Evolutionary conservation across 2,329 filamentous ascomycete genomes (phyloP).

Genomic region (Pseudocercospora macadamiae): DNA sequence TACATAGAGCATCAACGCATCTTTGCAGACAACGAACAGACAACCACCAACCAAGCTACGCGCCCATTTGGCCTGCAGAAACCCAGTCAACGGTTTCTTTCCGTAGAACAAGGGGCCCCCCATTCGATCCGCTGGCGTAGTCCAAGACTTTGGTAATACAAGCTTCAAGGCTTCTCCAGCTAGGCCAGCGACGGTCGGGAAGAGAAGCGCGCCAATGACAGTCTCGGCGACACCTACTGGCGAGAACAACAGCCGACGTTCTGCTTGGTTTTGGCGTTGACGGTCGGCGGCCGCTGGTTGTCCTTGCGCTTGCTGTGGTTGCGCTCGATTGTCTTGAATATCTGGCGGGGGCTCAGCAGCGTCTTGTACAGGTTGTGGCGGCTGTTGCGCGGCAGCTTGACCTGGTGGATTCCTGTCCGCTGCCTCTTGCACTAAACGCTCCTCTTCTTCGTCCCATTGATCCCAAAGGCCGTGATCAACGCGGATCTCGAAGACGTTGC

Average conservation of each 20-base stretch:
- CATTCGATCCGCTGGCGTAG: too few species aligned
- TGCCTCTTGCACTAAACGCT: constrained; percentile 37
- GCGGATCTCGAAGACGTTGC: constrained; percentile 40
- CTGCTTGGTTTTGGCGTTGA: constrained; percentile 22
- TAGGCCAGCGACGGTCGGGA: constrained; percentile 77
- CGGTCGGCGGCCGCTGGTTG: constrained; percentile 42
- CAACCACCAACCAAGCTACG: constrained; percentile 86
- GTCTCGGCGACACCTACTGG: constrained; percentile 61
- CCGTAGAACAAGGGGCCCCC: too few species aligned
- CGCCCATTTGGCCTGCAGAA: constrained; percentile 85
- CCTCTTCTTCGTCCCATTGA: constrained; percentile 45
- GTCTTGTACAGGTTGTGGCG: constrained; percentile 5
- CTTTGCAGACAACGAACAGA: constrained; percentile 82
- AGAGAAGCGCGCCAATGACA: constrained; percentile 71
- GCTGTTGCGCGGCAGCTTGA: not conserved
- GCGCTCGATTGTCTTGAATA: not conserved
- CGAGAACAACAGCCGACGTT: constrained; percentile 52
- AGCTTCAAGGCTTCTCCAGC: constrained; percentile 75
- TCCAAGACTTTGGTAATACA: constrained; percentile 70
- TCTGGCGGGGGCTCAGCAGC: constrained; percentile 12
- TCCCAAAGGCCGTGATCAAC: constrained; percentile 45
- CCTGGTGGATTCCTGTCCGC: constrained; percentile 28
- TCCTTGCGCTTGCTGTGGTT: constrained; percentile 40
- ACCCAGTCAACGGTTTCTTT: constrained; percentile 25
- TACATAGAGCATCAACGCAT: constrained; percentile 64